Base-by-base conservation (phyloP, 495 filamentous ascomycete genomes). In the Penicillium manginii region DNA sequence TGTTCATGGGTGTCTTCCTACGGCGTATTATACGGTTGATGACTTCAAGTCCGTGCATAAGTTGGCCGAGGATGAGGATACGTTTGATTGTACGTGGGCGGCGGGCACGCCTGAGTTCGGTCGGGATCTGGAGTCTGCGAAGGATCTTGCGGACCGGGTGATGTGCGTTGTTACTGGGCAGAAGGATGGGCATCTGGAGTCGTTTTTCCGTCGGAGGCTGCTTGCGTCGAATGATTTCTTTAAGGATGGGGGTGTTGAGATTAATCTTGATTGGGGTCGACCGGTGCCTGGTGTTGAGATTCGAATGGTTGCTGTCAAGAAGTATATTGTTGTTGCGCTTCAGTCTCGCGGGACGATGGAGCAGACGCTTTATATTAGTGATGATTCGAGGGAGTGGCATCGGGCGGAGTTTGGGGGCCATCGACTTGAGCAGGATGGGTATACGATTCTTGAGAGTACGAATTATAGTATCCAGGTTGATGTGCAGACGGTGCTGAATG, bases 381-480 rank as follows among this genome's bases (percentile, higher is more conserved):
- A 89, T 62, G 92, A 98, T 68, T 84, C 91, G 26, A 75, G 80
- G 31, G 87, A 80, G 26, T 98, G 94, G 94, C 89, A 96, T 67
- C 86, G 91, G n/a, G 94, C 93, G 49, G 82, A 93, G 60, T 98
- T 98, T 72, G 88, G 88, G 31, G 83, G 84, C 31, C 90, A 93
- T 68, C 87, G 85, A 43, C 70, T 98, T 22, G 83, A 89, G 63
- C 83, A 97, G 69, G 84, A 94, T 65, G 91, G 91, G 14, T 98
- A 97, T 68, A 98, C 94, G 1, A 80, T 98, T 21, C 80, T 98
- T 29, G 93, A 97, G 74, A 93, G 91, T 60, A 97, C 94, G 17
- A 91, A 96, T 62, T 96, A 98, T 78, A 96, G 93, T 76, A 91
- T 98, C 58, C 92, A 97, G 71, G 86, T 98, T 40, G 92, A 98